Evolutionary conservation across 139 green algal species (phyloP).

Genomic region (Monoraphidium neglectum): DNA sequence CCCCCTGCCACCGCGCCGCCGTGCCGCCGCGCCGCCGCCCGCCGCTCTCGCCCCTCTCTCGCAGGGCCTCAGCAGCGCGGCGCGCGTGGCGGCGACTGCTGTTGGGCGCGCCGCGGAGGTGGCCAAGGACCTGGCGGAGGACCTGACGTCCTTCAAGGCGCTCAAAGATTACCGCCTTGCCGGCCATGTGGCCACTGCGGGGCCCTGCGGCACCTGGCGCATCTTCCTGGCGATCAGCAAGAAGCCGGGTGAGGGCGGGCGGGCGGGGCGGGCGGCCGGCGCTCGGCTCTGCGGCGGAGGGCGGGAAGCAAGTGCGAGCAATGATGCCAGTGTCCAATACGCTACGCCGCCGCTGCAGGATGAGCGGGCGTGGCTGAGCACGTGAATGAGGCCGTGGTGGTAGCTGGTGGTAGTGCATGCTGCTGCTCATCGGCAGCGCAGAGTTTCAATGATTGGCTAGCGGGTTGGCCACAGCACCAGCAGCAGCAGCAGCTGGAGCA

Average conservation of each 20-base stretch:
- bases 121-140: constrained; percentile 29
- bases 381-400: no score
- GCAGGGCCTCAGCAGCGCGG: constrained; percentile 12
- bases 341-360: neutral
- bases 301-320: neutral
- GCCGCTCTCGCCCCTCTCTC: neutral
- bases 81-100: constrained; percentile 20
- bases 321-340: neutral
- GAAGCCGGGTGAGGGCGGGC: constrained; percentile 13
- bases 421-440: constrained; percentile 5
- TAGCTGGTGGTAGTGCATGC: neutral
- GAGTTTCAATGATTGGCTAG: no score
- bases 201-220: constrained; percentile 37
- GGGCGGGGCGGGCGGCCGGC: no score
- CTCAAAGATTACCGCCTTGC: constrained; percentile 40
- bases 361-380: neutral
- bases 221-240: constrained; percentile 33
- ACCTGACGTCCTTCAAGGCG: constrained; percentile 27
- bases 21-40: no score
- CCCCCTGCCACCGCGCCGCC: no score
- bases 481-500: no score
- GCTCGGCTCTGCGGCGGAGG: no score
- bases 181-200: constrained; percentile 33
- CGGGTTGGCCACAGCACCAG: no score
- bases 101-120: constrained; percentile 19